These are phyloP conservation scores for Cucurbitaria berberidis DNA, from an alignment of 2,329 filamentous ascomycete genomes.

Conservation along the genomic window DNA sequence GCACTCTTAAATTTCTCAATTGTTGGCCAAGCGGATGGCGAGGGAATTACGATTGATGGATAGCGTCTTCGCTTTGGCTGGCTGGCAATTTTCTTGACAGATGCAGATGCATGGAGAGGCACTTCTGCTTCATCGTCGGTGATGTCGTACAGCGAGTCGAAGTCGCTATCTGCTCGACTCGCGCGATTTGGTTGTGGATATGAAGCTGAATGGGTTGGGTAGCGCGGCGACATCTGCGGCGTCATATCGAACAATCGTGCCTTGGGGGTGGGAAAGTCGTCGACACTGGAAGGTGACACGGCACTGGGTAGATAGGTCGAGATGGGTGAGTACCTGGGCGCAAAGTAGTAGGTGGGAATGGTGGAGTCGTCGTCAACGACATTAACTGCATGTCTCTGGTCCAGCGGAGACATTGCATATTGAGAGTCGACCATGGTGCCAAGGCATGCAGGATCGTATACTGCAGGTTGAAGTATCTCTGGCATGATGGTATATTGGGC, in stretches of 20 bases:
- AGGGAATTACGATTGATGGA: slow-evolving; percentile 65
- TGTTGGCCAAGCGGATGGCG: slow-evolving; percentile 62
- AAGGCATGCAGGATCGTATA: slow-evolving; percentile 51
- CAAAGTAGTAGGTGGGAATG: slow-evolving; percentile 48
- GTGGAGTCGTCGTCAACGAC: slow-evolving; percentile 59
- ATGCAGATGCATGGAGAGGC: slow-evolving; percentile 59
- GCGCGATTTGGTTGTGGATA: slow-evolving; percentile 66
- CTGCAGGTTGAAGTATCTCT: slow-evolving; percentile 55
- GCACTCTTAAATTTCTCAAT: slow-evolving; percentile 60
- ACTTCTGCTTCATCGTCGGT: slow-evolving; percentile 75
- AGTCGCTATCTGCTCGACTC: slow-evolving; percentile 72
- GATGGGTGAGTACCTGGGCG: slow-evolving; percentile 43
- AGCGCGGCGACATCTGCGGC: slow-evolving; percentile 56
- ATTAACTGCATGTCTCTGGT: slow-evolving; percentile 65
- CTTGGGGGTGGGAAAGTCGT: slow-evolving; percentile 74
- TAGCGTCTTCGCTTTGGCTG: slow-evolving; percentile 56
- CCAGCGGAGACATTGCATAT: slow-evolving; percentile 59
- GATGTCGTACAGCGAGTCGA: slow-evolving; percentile 86
- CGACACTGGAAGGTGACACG: slow-evolving; percentile 54
- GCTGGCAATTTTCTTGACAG: slow-evolving; percentile 52
- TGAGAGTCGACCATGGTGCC: slow-evolving; percentile 33
- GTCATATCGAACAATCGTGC: slow-evolving; percentile 65
- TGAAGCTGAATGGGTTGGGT: slow-evolving; percentile 48
- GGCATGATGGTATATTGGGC: slow-evolving; percentile 53
- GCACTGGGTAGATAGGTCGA: slow-evolving; percentile 39